Evolutionary conservation across 345 rosid genomes (phyloP), one percentile per base, ranked within the genome.

Genomic region (Cochlearia excelsa): DNA sequence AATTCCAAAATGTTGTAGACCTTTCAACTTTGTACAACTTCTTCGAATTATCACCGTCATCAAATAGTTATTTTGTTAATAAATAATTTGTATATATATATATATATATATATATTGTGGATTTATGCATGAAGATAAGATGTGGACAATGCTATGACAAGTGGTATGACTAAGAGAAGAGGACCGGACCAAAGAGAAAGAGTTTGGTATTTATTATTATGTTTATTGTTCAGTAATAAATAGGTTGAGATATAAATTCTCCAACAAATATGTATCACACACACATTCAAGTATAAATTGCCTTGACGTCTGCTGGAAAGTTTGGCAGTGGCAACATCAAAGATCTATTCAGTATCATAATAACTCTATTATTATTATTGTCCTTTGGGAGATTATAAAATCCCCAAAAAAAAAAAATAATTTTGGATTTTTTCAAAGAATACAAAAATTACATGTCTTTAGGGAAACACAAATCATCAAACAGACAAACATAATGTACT

Each of bases 81-180:
- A 55, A 33, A 4, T 16, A 16, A 16, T 16, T 16, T 16, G 23
- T 16, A 0, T 16, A 16, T 16, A 16, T 16, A 16, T 16, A 16
- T 16, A 16, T 0, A 27, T n/a, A 9, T 30, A 31, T 26, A 29
- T 51, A 16, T 7, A 27, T 6, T 37, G 54, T 50, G 43, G 42
- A 43, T 30, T 26, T 30, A 37, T 50, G 54, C 48, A 30, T 37
- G 33, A 30, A 30, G 28, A 42, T 43, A 63, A 38, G 26, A 55
- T 70, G 69, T 70, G 69, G 69, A 6, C 69, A 57, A 37, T 57
- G 38, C 51, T 1, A 31, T 44, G 59, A 63, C 74, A 70, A 45
- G 54, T 59, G 54, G 70, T 38, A 65, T 38, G 54, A 35, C 55
- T 40, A 42, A 41, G 47, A 51, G 33, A 54, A 33, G 54, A 43